Conservation (phyloP, 768 basidiomycete species). For the Tulasnella sp. region DNA sequence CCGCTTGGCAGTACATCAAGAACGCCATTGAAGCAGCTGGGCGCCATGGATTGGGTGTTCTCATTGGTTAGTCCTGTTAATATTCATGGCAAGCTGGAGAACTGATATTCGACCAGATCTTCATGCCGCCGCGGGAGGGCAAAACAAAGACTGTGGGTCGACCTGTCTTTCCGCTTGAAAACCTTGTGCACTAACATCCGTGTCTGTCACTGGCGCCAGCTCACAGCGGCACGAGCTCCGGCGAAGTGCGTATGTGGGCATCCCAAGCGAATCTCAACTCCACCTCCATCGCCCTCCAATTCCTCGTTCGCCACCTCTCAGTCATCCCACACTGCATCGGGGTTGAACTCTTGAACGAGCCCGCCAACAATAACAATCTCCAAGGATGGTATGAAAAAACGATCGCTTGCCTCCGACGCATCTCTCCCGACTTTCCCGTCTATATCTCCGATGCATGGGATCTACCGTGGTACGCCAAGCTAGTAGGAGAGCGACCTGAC, state of each 20-base stretch:
- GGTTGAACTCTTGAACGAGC: conserved; percentile 51
- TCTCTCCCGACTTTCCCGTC: conserved; percentile 49
- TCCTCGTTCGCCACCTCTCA: conserved; percentile 25
- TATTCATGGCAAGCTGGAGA: not conserved
- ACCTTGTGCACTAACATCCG: no score
- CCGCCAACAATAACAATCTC: conserved; percentile 38
- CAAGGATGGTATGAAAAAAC: conserved; percentile 52
- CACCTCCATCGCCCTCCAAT: conserved; percentile 26
- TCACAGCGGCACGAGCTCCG: conserved; percentile 15
- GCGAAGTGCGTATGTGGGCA: conserved; percentile 24
- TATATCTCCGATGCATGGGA: conserved; percentile 72
- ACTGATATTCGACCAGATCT: conserved; percentile 36
- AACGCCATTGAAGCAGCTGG: conserved; percentile 49
- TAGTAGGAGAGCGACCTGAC: conserved; percentile 27
- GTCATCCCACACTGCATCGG: conserved; percentile 38
- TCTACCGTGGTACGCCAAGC: conserved; percentile 49
- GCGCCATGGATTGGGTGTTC: conserved; percentile 52
- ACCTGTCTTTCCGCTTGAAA: not conserved
- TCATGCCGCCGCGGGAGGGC: conserved; percentile 65
- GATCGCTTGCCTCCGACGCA: conserved; percentile 39
- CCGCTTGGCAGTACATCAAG: conserved; percentile 57
- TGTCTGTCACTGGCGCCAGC: not conserved
- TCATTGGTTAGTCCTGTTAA: conserved; percentile 41
- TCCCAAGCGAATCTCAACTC: conserved; percentile 23
- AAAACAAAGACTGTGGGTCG: conserved; percentile 42